Percentiles rank a stretch among this genome's conserved stretches.
Conservation (phyloP, 495 filamentous ascomycete species). For the Aspergillus avenaceus region DNA sequence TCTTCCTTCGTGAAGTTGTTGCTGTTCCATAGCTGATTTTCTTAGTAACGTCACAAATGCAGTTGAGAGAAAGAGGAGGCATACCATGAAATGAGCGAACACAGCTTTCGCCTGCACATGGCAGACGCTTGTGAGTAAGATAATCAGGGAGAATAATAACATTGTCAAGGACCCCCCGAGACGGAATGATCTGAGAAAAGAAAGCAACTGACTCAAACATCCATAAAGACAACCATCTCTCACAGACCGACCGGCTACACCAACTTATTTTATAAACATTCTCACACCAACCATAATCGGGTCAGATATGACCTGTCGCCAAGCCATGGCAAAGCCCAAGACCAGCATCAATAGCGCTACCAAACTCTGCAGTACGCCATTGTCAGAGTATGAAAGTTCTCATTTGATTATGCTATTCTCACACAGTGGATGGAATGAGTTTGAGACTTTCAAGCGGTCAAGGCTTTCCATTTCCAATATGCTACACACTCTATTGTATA, state of each 20-base stretch:
- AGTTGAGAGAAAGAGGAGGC: not conserved
- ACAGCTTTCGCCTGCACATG: conserved; percentile 23
- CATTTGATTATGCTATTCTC: not conserved
- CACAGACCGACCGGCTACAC: not conserved
- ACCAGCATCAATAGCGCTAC: not conserved
- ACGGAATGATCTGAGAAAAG: not conserved
- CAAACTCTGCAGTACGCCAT: not conserved
- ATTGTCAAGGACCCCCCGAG: not conserved
- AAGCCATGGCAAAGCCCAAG: not conserved
- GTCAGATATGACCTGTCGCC: not conserved
- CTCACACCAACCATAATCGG: not conserved
- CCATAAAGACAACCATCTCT: not conserved
- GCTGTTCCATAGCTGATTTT: conserved; percentile 22
- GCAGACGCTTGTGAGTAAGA: conserved; percentile 19
- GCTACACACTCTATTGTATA: not conserved
- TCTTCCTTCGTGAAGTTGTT: conserved; percentile 29
- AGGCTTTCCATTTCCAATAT: not conserved
- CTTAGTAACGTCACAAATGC: not conserved
- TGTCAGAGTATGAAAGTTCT: not conserved
- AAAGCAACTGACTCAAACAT: not conserved
- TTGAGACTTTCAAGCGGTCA: not conserved
- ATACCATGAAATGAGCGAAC: conserved; percentile 36
- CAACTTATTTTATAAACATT: not conserved
- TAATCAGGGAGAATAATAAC: not conserved
- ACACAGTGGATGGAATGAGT: not conserved